Base-by-base conservation (phyloP, 169 alveolate species). In the Eimeria brunetti region DNA sequence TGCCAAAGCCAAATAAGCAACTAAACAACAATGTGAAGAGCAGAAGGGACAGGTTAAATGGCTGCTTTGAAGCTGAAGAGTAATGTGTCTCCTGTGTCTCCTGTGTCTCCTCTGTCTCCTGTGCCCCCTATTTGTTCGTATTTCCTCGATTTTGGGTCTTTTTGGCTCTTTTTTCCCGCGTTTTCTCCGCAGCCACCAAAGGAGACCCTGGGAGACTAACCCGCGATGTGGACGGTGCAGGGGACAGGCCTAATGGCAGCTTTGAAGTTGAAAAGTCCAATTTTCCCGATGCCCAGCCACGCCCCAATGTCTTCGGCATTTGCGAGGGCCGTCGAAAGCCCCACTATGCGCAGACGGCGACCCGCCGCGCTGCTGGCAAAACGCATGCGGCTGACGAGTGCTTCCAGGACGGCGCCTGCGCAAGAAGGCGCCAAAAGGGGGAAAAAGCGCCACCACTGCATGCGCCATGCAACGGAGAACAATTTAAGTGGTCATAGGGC, bases 211-310 rank as follows among this genome's bases (percentile, higher is more conserved):
- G n/a, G n/a, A n/a, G n/a, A n/a, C n/a, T n/a, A n/a, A 2, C 99
- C 99, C 88, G 98, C 99, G 81, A 99, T 98, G 97, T 98, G 99
- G 14, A 99, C 99, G 41, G 99, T 98, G 89, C 99, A 98, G 24
- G 99, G 99, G 38, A 99, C 99, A 9, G 99, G 99, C 71, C 99
- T 97, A 64, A 96, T 99, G 4, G 99, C 98, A 7, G 99, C 99
- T 84, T 99, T 98, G 97, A 99, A 99, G 98, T 99, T 99, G 97
- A 97, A 99, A 49, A 98, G 97, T n/a, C 99, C 99, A 30, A 98
- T 97, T 49, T 97, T 97, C 75, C 98, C 98, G n/a, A 99, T 99
- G 78, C 99, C 99, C 71, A 99, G 95, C 99, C 99, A 99, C 76
- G 98, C 99, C 30, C 99, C 99, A 24, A 99, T 98, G 95, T 99